A percentile compares a stretch with the other conserved stretches of the same genome.
Evolutionary conservation across 2,329 filamentous ascomycete genomes (phyloP).

Genomic region (Colletotrichum camelliae): DNA sequence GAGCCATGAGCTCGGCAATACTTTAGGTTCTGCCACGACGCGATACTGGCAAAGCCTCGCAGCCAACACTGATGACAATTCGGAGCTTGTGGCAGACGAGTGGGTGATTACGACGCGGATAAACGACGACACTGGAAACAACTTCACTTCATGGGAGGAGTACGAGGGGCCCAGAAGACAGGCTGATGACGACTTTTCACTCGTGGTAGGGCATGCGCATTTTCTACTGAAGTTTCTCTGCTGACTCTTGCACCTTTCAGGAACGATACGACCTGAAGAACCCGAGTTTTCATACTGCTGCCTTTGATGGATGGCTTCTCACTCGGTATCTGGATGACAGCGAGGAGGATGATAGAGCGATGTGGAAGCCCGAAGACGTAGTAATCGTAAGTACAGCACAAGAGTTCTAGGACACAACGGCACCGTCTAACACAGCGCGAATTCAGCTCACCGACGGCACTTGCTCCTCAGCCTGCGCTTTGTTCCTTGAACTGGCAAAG

Average conservation of each 20-base stretch:
- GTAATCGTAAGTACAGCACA: not conserved
- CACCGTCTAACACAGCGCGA: not conserved
- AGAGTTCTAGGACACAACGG: accelerated
- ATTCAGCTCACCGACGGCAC: slow-evolving; percentile 54
- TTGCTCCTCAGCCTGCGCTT: slow-evolving; percentile 65
- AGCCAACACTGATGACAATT: not conserved
- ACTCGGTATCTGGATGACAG: not conserved
- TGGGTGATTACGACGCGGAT: not conserved
- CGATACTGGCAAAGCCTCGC: not conserved
- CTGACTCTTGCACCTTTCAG: not conserved
- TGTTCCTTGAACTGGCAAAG: slow-evolving; percentile 61
- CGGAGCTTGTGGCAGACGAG: not conserved
- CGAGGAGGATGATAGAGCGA: not conserved
- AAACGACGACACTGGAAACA: not conserved
- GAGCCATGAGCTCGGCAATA: not conserved
- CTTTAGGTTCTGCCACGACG: not conserved
- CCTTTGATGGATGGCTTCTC: not conserved
- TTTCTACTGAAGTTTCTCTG: no score
- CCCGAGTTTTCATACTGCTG: not conserved
- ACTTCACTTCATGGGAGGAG: slow-evolving; percentile 2
- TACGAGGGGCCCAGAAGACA: not conserved
- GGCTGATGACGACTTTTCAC: not conserved
- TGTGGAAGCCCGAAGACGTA: not conserved
- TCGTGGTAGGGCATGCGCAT: not conserved
- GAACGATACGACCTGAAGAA: slow-evolving; percentile 1